These are phyloP conservation scores for Ustilaginoidea virens DNA, from an alignment of 2,329 filamentous ascomycete genomes.

Conservation along the genomic window DNA sequence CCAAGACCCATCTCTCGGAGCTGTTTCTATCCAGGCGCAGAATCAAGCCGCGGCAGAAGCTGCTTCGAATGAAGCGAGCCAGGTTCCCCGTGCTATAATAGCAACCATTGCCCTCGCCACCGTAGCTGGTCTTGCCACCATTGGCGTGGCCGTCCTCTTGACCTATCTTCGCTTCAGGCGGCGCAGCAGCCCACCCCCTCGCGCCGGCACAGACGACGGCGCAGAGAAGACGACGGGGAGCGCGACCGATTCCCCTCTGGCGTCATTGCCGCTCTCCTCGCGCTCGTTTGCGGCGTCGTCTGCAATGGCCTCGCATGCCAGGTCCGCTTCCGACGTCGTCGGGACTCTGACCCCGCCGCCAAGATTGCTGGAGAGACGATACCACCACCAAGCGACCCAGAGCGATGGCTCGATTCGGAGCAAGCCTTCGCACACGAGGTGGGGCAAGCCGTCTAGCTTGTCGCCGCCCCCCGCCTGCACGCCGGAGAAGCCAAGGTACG, in stretches of 20 bases:
- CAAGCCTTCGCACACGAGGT: constrained; percentile 2
- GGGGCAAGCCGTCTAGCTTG: constrained; percentile 3
- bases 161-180: not conserved
- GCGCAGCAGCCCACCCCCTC: not conserved
- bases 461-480: not conserved
- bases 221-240: too few species aligned
- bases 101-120: constrained; percentile 3
- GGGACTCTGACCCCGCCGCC: constrained; percentile 3
- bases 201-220: too few species aligned
- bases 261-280: not conserved
- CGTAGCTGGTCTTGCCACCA: not conserved
- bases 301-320: not conserved
- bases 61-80: not conserved
- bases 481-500: too few species aligned
- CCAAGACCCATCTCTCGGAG: constrained; percentile 1
- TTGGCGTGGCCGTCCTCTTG: not conserved
- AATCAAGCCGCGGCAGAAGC: not conserved
- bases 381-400: constrained; percentile 3
- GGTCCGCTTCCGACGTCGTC: not conserved
- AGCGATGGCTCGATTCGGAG: constrained; percentile 1
- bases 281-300: not conserved
- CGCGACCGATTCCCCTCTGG: not conserved
- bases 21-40: not conserved
- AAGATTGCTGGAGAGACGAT: constrained; percentile 3
- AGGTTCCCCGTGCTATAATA: not conserved